Base-by-base conservation (phyloP, 331 rosid genomes). In the Telfairia occidentalis region DNA sequence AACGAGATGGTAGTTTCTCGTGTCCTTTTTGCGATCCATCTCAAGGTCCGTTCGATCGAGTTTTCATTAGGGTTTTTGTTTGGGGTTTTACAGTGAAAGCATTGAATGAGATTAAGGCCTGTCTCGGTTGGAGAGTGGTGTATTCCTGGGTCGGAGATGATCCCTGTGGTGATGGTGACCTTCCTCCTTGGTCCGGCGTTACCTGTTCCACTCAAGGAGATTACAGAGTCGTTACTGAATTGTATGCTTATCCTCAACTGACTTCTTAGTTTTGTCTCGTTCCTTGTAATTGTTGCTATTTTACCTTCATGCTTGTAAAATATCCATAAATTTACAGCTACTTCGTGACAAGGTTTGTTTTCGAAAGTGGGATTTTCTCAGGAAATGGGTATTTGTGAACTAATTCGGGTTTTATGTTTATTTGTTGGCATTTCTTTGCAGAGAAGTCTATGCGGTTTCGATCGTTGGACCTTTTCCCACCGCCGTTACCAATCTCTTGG, bases 141-240 rank as follows among this genome's bases (percentile, higher is more conserved):
- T 94, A 94, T 82, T 96, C 97, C 0, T 94, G 98, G 98, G 97
- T 94, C 57, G 98, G 97, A 12, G 98, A 94, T 77, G 98, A 94
- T 58, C 98, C 97, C 0, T 94, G 98, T 78, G 97, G 98, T 11
- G 97, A 95, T 77, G 98, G 96, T 9, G 97, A 87, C 84, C 87
- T 91, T 40, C 97, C 96, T 53, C 86, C 98, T 1, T 91, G 98
- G 98, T 95, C 97, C 50, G 98, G 97, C 30, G 97, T 95, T 78
- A 95, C 98, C 11, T 95, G 98, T 80, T 88, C 97, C 79, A 89
- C 96, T 75, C 89, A 91, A 67, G 98, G 98, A 67, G 98, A 95
- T 83, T 95, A 95, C 73, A 85, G 97, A 72, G 98, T 91, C 72
- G 98, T 94, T 53, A 94, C 97, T 13, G 92, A 89, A 76, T 86